A percentile compares a stretch with the other conserved stretches of the same genome.
Conservation (phyloP, 2,329 filamentous ascomycete genomes). For the Penicillium sp. region DNA sequence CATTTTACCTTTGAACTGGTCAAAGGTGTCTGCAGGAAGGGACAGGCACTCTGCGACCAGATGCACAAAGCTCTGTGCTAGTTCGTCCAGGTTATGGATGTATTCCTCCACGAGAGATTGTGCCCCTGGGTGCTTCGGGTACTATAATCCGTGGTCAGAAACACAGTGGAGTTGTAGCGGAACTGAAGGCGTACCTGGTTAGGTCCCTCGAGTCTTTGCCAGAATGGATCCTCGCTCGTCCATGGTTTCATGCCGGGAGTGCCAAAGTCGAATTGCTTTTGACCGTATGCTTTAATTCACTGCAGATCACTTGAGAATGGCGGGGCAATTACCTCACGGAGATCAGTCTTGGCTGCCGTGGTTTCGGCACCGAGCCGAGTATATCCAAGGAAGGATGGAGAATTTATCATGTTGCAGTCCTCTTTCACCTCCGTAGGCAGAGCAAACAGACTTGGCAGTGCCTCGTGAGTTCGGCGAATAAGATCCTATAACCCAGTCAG, state of each 20-base stretch:
- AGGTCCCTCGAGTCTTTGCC: conserved; percentile 36
- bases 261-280: conserved; percentile 43
- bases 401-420: conserved; percentile 31
- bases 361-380: conserved; percentile 35
- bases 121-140: conserved; percentile 23
- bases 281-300: background rate
- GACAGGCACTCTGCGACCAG: conserved; percentile 54
- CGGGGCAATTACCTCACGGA: conserved; percentile 25
- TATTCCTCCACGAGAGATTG: conserved; percentile 44
- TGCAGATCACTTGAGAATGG: background rate
- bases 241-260: conserved; percentile 28
- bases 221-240: conserved; percentile 41
- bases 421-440: conserved; percentile 26
- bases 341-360: conserved; percentile 29
- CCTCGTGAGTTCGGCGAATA: conserved; percentile 20
- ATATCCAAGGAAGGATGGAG: conserved; percentile 32
- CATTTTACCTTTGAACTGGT: conserved; percentile 46
- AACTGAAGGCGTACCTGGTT: conserved; percentile 22
- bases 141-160: conserved; percentile 16
- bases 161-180: background rate
- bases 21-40: conserved; percentile 46
- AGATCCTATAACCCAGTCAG: conserved; percentile 13
- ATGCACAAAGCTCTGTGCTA: conserved; percentile 51
- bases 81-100: conserved; percentile 45
- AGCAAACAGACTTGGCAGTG: conserved; percentile 24